Conservation (phyloP, 179 eudicot genomes). For the Vitellaria paradoxa region DNA sequence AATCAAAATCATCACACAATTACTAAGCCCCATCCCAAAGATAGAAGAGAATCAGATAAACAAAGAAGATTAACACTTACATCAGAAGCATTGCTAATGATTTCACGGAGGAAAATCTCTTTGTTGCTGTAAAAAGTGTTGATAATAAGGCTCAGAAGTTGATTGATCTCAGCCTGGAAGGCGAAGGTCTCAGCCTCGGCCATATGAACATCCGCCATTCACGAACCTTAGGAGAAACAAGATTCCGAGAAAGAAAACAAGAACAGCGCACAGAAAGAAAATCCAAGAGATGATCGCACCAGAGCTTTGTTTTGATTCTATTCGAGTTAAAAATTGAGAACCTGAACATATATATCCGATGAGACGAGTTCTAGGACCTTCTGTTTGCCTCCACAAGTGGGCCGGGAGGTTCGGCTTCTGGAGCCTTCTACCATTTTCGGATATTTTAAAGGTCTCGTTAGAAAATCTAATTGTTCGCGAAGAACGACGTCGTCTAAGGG, state of each 20-base stretch:
- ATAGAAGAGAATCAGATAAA: background rate
- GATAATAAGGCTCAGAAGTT: slow-evolving; percentile 53
- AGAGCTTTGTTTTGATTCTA: slow-evolving; percentile 7
- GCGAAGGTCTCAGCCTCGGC: slow-evolving; percentile 25
- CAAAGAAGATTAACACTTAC: background rate
- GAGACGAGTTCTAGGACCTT: background rate
- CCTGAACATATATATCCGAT: background rate
- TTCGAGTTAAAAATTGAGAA: background rate
- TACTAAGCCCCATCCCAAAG: background rate
- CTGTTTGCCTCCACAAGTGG: background rate
- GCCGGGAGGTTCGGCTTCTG: background rate
- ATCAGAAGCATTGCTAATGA: slow-evolving; percentile 22
- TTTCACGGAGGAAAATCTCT: slow-evolving; percentile 33
- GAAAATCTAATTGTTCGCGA: too few relatives aligned
- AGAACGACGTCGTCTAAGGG: too few relatives aligned
- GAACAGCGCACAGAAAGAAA: background rate
- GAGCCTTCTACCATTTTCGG: slow-evolving; percentile 11
- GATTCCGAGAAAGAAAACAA: background rate
- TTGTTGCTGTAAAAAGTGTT: slow-evolving; percentile 68
- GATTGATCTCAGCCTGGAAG: slow-evolving; percentile 59
- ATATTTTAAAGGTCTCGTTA: background rate
- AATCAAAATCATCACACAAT: background rate
- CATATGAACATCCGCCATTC: slow-evolving; percentile 22
- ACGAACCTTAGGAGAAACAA: background rate
- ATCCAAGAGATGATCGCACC: background rate